phyloP scores from a whole-genome alignment of 2,329 filamentous ascomycete species.

The Clonostachys rhizophaga region DNA sequence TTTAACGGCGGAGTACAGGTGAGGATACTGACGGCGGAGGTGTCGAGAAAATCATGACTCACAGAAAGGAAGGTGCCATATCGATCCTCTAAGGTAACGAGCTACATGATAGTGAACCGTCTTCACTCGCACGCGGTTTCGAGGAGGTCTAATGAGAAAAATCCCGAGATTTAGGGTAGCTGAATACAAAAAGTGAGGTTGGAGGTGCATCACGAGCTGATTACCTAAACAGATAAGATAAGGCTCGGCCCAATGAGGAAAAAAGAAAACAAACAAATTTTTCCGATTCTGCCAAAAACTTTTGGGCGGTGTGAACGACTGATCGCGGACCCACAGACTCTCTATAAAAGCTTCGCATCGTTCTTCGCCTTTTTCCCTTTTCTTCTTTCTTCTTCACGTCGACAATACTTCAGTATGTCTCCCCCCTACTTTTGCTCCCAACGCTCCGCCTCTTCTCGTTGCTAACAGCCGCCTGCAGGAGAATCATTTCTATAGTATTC shows the following conservation, averaged over 20 bases:
- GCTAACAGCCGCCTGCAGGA: conserved; percentile 34
- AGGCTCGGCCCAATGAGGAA: not conserved
- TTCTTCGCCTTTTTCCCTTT: conserved; percentile 22
- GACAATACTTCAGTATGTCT: conserved; percentile 55
- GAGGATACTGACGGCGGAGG: too few relatives aligned
- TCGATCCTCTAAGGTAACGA: too few relatives aligned
- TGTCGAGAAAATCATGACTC: too few relatives aligned
- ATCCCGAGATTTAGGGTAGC: too few relatives aligned
- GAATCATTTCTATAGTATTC: conserved; percentile 99
- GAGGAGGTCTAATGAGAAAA: too few relatives aligned
- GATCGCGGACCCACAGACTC: conserved; percentile 10
- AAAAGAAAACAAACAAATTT: not conserved
- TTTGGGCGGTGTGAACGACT: conserved; percentile 24
- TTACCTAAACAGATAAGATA: too few relatives aligned
- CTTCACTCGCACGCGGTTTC: too few relatives aligned
- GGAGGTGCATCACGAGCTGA: too few relatives aligned
- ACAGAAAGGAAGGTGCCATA: too few relatives aligned
- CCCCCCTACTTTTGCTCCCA: conserved; percentile 19
- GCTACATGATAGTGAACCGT: too few relatives aligned
- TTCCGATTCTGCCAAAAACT: conserved; percentile 10
- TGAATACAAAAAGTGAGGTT: too few relatives aligned
- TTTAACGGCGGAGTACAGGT: too few relatives aligned
- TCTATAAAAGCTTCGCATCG: conserved; percentile 32
- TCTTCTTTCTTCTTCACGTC: conserved; percentile 51
- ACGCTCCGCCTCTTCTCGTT: not conserved